Evolutionary conservation across 2,329 filamentous ascomycete genomes (phyloP), one percentile per base, ranked within the genome.

Genomic region (Epichloe sibirici): DNA sequence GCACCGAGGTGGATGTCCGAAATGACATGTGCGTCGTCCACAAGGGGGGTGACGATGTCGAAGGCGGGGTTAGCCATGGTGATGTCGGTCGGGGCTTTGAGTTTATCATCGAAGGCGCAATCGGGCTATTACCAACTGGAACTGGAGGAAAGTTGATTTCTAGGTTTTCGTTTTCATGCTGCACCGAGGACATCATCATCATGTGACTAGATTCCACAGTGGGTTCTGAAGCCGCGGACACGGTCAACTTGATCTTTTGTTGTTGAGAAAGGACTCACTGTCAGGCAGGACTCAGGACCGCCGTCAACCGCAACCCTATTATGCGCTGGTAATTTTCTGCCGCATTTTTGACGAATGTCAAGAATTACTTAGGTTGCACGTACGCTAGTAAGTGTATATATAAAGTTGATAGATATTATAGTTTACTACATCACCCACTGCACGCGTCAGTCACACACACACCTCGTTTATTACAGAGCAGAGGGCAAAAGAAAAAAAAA

Each of bases 1-100:
- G 70, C 67, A 8, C 58, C 55, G 15, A 72, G 55, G 55, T 72
- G 70, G 50, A 70, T 64, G 42, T 57, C 58, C 7, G 63, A 59
- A 34, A 66, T 52, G 17, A 56, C 57, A 5, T 55, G 42, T 15
- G 60, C 61, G 17, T 65, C 62, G 11, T 56, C 52, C 39, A 57
- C 57, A 5, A 59, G 58, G 65, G 65, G 64, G 8, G 61, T 53
- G 21, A 53, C 43, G 11, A 66, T 59, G 39, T 59, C 54, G 53
- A 67, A 63, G 6, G 37, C 13, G 6, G 47, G 12, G 35, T 51
- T 51, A 6, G 48, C 44, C 52, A 53, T 51, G 25, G 28, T 21
- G 28, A 35, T n/a, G 44, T 21, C n/a, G 28, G 44, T 21, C n/a
- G 28, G 17, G 13, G 7, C 13, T 31, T 31, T 9, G 28, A 31